phyloP scores from a whole-genome alignment of 176 grass and related monocot species.

The Avena insularis region DNA sequence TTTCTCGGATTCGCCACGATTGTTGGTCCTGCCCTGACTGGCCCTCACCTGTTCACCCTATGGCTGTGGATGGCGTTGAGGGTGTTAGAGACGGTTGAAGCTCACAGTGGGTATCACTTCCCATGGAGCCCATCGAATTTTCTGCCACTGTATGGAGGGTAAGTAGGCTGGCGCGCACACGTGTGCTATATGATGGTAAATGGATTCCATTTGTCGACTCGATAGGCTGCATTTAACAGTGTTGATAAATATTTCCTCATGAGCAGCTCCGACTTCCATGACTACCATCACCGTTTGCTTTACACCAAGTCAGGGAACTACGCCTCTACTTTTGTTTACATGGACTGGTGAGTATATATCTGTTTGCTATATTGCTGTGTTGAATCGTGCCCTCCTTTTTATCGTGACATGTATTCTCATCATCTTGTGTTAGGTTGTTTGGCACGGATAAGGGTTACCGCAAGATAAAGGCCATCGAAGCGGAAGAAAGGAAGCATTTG shows the following conservation, averaged over 20 bases:
- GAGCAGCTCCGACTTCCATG: conserved; percentile 78
- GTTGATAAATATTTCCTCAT: conserved; percentile 4
- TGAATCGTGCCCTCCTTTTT: background rate
- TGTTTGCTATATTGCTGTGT: background rate
- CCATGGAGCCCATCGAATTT: conserved; percentile 98
- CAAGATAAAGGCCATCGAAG: conserved; percentile 63
- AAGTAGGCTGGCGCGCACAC: conserved; percentile 21
- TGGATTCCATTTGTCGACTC: background rate
- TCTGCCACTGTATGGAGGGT: conserved; percentile 94
- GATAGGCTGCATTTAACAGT: background rate
- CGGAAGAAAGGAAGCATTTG: conserved; percentile 53
- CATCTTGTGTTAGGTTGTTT: conserved; percentile 64
- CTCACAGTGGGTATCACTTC: conserved; percentile 95
- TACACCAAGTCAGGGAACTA: conserved; percentile 93
- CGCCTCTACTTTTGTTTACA: conserved; percentile 93
- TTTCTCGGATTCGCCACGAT: conserved; percentile 91
- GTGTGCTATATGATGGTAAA: background rate
- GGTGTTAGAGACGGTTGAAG: conserved; percentile 91
- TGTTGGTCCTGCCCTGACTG: conserved; percentile 84
- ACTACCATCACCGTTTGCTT: conserved; percentile 87
- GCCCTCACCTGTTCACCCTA: conserved; percentile 87
- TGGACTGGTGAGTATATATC: conserved; percentile 75
- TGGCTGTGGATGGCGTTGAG: conserved; percentile 94
- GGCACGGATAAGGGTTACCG: conserved; percentile 85
- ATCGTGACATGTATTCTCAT: background rate